Evolutionary conservation across 495 filamentous ascomycete genomes (phyloP).

Genomic region (Lichenothelia convexa): DNA sequence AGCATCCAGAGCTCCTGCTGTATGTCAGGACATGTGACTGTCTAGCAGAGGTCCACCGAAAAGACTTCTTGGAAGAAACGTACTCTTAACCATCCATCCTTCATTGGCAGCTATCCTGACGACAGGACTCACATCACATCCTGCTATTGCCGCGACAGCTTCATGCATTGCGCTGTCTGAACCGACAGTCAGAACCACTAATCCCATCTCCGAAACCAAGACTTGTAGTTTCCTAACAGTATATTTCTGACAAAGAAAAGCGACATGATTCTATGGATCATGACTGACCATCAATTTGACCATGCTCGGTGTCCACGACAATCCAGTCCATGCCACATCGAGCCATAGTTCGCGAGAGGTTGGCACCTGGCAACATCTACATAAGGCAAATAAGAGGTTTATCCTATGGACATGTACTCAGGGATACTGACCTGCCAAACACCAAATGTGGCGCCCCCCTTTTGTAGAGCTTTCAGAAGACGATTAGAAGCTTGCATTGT

Average conservation of each 20-base stretch:
- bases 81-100: constrained; percentile 26
- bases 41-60: neutral
- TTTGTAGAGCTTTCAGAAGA: constrained; percentile 38
- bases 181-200: no score
- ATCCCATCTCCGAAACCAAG: no score
- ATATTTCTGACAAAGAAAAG: no score
- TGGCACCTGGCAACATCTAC: constrained; percentile 58
- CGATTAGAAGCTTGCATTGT: constrained; percentile 48
- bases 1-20: constrained; percentile 21
- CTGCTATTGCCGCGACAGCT: constrained; percentile 39
- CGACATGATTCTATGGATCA: no score
- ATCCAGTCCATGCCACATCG: constrained; percentile 56
- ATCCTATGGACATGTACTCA: constrained; percentile 28
- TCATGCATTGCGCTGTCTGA: constrained; percentile 74
- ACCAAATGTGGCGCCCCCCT: constrained; percentile 42
- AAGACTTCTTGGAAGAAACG: neutral
- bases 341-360: constrained; percentile 49
- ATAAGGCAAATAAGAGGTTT: neutral
- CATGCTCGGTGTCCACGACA: constrained; percentile 60
- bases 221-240: no score
- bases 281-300: constrained; percentile 50
- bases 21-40: no score
- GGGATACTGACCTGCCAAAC: constrained; percentile 28
- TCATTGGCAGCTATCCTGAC: constrained; percentile 23
- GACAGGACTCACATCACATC: constrained; percentile 18